Percentiles rank a stretch among this genome's conserved stretches.
phyloP scores from a whole-genome alignment of 352 stramenopile genomes.

The Phytophthora fragariaefolia region DNA sequence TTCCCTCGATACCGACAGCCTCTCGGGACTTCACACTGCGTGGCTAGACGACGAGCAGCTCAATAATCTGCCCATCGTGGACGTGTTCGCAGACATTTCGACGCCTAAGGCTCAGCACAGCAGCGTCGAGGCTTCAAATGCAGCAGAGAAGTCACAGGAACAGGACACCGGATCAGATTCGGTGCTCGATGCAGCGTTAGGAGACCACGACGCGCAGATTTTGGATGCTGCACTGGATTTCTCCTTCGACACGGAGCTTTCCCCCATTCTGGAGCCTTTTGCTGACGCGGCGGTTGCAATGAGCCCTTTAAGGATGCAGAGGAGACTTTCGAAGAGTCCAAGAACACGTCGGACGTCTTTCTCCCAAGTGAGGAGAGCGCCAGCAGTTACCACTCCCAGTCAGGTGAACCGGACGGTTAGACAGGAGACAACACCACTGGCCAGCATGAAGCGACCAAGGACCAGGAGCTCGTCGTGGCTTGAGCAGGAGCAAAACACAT shows the following conservation, averaged over 20 bases:
- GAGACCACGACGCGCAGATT: slow-evolving; percentile 34
- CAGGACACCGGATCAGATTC: slow-evolving; percentile 45
- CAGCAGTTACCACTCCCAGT: slow-evolving; percentile 14
- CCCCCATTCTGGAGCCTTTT: slow-evolving; percentile 62
- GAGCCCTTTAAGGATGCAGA: slow-evolving; percentile 31
- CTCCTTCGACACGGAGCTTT: slow-evolving; percentile 53
- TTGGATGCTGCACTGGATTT: slow-evolving; percentile 42
- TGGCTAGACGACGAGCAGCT: slow-evolving; percentile 65
- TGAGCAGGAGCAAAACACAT: slow-evolving; percentile 67
- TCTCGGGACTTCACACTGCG: slow-evolving; percentile 43
- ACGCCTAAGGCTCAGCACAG: slow-evolving; percentile 34
- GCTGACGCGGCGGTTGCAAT: slow-evolving; percentile 25
- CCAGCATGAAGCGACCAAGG: slow-evolving; percentile 30
- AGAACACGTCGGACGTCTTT: slow-evolving; percentile 16
- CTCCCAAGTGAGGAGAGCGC: slow-evolving; percentile 20
- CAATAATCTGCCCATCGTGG: slow-evolving; percentile 35
- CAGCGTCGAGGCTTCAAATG: slow-evolving; percentile 12
- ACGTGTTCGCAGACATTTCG: slow-evolving; percentile 41
- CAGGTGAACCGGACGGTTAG: slow-evolving; percentile 15
- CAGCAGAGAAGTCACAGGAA: slow-evolving; percentile 36
- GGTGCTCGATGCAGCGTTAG: slow-evolving; percentile 43
- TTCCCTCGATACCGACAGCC: slow-evolving; percentile 34
- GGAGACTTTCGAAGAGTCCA: slow-evolving; percentile 25
- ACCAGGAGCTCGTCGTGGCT: slow-evolving; percentile 46
- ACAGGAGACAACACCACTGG: slow-evolving; percentile 13